These are phyloP conservation scores for Phialophora verrucosa DNA, from an alignment of 2,329 filamentous ascomycete species.

Conservation along the genomic window DNA sequence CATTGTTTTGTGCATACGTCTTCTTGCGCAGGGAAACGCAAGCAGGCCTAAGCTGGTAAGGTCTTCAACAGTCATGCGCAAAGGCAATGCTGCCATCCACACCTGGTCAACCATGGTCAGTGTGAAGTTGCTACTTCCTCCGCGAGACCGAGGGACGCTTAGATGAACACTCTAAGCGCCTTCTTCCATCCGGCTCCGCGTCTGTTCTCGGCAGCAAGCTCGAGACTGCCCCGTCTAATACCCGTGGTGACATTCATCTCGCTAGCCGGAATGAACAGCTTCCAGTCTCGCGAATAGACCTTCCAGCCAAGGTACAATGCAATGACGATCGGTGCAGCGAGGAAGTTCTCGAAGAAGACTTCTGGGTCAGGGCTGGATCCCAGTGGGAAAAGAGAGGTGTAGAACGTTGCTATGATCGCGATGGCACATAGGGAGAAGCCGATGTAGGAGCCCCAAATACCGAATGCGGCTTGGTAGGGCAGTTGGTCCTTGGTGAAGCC, in stretches of 20 bases:
- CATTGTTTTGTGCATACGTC: not conserved
- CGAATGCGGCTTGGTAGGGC: slow-evolving; percentile 80
- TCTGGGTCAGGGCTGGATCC: slow-evolving; percentile 43
- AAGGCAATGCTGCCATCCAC: not conserved
- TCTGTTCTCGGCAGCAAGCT: not conserved
- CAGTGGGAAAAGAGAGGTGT: slow-evolving; percentile 81
- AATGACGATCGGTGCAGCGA: slow-evolving; percentile 40
- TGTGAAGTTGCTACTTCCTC: no score
- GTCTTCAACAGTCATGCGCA: not conserved
- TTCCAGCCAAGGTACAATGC: slow-evolving; percentile 66
- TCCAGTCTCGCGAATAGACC: slow-evolving; percentile 8
- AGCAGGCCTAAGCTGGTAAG: not conserved
- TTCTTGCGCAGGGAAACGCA: not conserved
- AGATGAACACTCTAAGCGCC: not conserved
- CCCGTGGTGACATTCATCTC: not conserved
- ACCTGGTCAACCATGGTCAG: no score
- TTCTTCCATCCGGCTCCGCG: not conserved
- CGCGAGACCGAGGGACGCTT: not conserved
- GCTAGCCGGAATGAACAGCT: not conserved
- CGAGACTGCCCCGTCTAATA: not conserved
- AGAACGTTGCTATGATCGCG: slow-evolving; percentile 84
- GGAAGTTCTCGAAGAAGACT: slow-evolving; percentile 42
- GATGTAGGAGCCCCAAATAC: slow-evolving; percentile 78
- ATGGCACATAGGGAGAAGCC: slow-evolving; percentile 77
- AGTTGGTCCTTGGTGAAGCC: slow-evolving; percentile 75